A percentile compares a stretch with the other conserved stretches of the same genome.
These are phyloP conservation scores for Fraxinus excelsior DNA, from an alignment of 257 asterid species.

Conservation along the genomic window DNA sequence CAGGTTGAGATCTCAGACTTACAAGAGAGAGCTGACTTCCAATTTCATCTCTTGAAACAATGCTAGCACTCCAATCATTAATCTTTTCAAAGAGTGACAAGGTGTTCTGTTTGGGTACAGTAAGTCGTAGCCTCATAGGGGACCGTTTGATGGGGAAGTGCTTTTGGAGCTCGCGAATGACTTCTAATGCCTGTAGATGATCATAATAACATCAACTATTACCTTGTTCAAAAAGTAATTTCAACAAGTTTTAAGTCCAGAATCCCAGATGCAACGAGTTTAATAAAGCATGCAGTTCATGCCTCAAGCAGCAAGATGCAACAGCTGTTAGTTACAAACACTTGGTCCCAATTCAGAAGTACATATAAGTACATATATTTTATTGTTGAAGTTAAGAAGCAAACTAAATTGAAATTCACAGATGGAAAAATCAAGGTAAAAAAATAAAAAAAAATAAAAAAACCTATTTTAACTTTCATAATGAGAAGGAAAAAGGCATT, in stretches of 20 bases:
- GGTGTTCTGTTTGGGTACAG: slow-evolving; percentile 33
- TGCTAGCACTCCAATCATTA: slow-evolving; percentile 40
- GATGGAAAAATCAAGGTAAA: background rate
- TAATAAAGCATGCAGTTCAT: background rate
- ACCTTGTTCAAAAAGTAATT: background rate
- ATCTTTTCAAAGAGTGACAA: slow-evolving; percentile 40
- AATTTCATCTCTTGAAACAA: slow-evolving; percentile 45
- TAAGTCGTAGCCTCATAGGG: slow-evolving; percentile 78
- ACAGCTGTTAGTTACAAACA: background rate
- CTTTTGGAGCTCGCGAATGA: slow-evolving; percentile 90
- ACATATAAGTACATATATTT: background rate
- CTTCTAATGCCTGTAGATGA: slow-evolving; percentile 75
- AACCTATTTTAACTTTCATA: background rate
- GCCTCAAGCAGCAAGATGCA: background rate
- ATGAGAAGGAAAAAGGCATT: background rate
- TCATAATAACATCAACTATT: background rate
- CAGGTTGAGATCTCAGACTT: slow-evolving; percentile 27
- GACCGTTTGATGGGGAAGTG: slow-evolving; percentile 85
- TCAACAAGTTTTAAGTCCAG: background rate
- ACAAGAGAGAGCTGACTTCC: slow-evolving; percentile 42
- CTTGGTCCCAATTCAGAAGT: background rate
- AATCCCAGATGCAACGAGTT: background rate
- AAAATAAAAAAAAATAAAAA: too few species aligned
- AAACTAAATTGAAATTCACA: too few species aligned
- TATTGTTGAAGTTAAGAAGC: background rate